Evolutionary conservation across 2,329 filamentous ascomycete genomes (phyloP), one percentile per base, ranked within the genome.

Genomic region (Fusarium illudens): DNA sequence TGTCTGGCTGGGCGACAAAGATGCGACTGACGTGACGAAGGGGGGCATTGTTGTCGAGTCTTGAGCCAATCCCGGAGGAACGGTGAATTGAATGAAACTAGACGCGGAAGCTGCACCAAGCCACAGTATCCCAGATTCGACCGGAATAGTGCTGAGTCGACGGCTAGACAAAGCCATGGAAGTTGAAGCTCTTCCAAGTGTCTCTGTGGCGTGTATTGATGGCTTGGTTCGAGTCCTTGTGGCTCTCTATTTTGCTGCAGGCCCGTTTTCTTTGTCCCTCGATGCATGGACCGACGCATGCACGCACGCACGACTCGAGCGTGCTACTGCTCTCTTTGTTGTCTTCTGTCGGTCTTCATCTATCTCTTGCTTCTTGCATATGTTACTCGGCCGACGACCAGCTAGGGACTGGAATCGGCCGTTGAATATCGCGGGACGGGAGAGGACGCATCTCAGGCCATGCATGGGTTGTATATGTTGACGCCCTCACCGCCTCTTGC

Each of bases 401-500:
- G 17, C 27, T 53, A 51, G 57, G 50, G 50, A 51, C 55, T 59
- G 60, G 62, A 62, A 57, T 44, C 50, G 66, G 61, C 30, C 58
- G 58, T 53, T 70, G 60, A 62, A 55, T 60, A 64, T 65, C 50
- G 52, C 61, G 62, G 66, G 58, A 67, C 68, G 62, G 67, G 29
- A 62, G 60, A 62, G 62, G 58, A 67, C 48, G 60, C 70, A 70
- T 67, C 58, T 62, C 52, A 67, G 68, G 58, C 58, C 59, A 66
- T 59, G 56, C 61, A 64, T 61, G 61, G 60, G 49, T 60, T 55
- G 17, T 33, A 55, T 64, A 64, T 63, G 58, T 67, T 62, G 61
- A 67, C 63, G 53, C 58, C 62, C 63, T 73, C 71, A 73, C 71
- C 71, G 71, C 71, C 64, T 72, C 71, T 73, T 71, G 65, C 59